Percentiles rank a stretch among this genome's conserved stretches.
phyloP scores from a whole-genome alignment of 257 asterid genomes.

The Solanum sitiens region DNA sequence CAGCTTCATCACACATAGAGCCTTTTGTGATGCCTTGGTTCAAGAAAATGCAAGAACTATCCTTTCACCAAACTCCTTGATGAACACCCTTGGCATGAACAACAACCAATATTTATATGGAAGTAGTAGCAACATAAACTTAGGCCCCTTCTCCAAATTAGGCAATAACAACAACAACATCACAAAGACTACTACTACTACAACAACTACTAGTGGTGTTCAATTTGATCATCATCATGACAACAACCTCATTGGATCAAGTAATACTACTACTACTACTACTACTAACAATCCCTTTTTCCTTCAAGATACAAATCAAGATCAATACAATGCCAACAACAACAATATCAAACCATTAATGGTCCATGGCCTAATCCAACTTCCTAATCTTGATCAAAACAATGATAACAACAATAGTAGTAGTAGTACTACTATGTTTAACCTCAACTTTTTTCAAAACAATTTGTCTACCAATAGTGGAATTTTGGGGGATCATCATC shows the following conservation, averaged over 20 bases:
- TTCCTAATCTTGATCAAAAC: slow-evolving; percentile 40
- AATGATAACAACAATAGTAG: neutral
- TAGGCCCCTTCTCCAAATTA: slow-evolving; percentile 33
- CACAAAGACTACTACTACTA: slow-evolving; percentile 24
- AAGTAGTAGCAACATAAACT: neutral
- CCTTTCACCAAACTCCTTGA: slow-evolving; percentile 16
- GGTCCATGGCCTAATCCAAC: slow-evolving; percentile 49
- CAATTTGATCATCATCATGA: slow-evolving; percentile 3
- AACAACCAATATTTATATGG: slow-evolving; percentile 20
- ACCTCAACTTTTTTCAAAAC: slow-evolving; percentile 47
- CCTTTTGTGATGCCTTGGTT: slow-evolving; percentile 80
- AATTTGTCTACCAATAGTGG: neutral
- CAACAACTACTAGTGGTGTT: slow-evolving; percentile 3
- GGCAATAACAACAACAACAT: neutral
- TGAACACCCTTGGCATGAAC: slow-evolving; percentile 31
- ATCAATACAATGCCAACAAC: slow-evolving; percentile 7
- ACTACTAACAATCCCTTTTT: slow-evolving; percentile 1
- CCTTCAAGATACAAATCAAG: slow-evolving; percentile 16
- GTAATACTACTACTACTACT: neutral
- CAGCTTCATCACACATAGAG: slow-evolving; percentile 78
- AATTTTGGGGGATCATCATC: slow-evolving; percentile 21
- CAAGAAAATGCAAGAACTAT: slow-evolving; percentile 56
- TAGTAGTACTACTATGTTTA: slow-evolving; percentile 18
- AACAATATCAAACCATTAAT: slow-evolving; percentile 11
- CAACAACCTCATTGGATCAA: slow-evolving; percentile 18